Conservation (phyloP, 75 land plant species). For the Pinus taeda region DNA sequence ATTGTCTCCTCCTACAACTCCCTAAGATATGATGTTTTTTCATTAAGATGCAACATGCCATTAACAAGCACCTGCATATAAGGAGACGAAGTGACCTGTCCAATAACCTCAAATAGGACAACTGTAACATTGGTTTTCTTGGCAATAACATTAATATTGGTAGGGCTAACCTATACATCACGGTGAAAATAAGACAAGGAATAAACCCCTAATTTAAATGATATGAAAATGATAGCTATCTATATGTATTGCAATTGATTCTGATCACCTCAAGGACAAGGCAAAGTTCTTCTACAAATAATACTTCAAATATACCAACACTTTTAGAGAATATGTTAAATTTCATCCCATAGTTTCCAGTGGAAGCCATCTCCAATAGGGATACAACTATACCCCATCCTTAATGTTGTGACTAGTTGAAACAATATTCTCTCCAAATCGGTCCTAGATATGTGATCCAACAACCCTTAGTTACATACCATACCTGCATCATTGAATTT, state of each 20-base stretch:
- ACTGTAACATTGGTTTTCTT: conserved; percentile 37
- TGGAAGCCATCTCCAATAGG: conserved; percentile 91
- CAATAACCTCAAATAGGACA: conserved; percentile 61
- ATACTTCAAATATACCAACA: conserved; percentile 28
- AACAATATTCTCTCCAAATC: no score
- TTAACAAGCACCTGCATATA: conserved; percentile 51
- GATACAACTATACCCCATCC: conserved; percentile 50
- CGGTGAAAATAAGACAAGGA: neutral
- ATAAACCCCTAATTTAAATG: neutral
- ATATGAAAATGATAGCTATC: conserved; percentile 2
- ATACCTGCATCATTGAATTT: no score
- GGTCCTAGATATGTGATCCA: no score
- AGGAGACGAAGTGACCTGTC: conserved; percentile 57
- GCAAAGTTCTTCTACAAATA: conserved; percentile 33
- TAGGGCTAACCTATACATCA: conserved; percentile 35
- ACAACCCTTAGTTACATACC: no score
- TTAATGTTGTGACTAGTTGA: no score
- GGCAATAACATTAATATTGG: conserved; percentile 37
- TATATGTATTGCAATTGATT: no score
- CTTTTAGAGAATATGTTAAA: conserved; percentile 51
- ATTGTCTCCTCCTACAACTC: conserved; percentile 95
- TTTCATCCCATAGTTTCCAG: conserved; percentile 81
- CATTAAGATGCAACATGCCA: conserved; percentile 46
- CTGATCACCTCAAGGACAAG: no score
- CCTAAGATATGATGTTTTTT: conserved; percentile 58